Evolutionary conservation across 768 basidiomycete species (phyloP).

Genomic region (Coprinopsis marcescibilis): DNA sequence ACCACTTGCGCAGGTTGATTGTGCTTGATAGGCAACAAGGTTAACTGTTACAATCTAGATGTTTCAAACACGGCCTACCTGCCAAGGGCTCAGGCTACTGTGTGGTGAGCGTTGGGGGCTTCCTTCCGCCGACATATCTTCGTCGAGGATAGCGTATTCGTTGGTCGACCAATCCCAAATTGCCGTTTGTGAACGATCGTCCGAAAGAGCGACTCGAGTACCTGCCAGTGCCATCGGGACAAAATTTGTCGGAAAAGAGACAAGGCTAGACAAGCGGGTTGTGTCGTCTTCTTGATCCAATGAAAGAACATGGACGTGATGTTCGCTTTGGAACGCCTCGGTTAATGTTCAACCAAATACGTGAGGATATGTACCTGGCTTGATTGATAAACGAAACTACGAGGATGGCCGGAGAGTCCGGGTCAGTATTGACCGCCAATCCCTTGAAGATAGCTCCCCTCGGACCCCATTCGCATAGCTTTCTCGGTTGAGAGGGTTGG

Average conservation of each 20-base stretch:
- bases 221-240: not conserved
- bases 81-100: too few relatives aligned
- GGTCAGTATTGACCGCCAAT: not conserved
- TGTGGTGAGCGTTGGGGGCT: too few relatives aligned
- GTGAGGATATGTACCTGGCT: not conserved
- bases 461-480: constrained; percentile 3
- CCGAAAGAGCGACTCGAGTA: not conserved
- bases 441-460: not conserved
- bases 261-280: not conserved
- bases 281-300: not conserved
- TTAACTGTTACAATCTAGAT: not conserved
- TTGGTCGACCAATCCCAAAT: constrained; percentile 3
- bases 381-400: not conserved
- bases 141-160: not conserved
- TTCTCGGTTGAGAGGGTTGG: not conserved
- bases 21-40: too few relatives aligned
- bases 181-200: not conserved
- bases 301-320: not conserved
- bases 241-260: not conserved
- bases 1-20: not conserved
- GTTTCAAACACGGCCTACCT: not conserved
- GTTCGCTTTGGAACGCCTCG: not conserved
- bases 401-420: not conserved
- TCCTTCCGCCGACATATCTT: not conserved
- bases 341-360: not conserved